phyloP scores from a whole-genome alignment of 1,284 basidiomycete species.

The Apiotrichum brassicae region DNA sequence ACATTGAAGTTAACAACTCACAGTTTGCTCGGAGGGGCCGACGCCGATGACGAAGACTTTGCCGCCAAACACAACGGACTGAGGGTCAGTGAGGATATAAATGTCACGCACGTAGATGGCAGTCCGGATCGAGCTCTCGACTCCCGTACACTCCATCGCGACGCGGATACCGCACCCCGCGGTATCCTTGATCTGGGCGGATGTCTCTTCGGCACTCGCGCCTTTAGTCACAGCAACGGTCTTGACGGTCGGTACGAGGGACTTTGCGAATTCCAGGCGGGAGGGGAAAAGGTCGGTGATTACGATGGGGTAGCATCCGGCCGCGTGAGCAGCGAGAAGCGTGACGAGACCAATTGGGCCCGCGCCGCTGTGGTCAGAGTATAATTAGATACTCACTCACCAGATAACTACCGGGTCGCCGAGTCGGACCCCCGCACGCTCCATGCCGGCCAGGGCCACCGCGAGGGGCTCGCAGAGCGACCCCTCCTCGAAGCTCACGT shows the following conservation, averaged over 20 bases:
- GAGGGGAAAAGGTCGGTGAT: constrained; percentile 52
- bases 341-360: constrained; percentile 54
- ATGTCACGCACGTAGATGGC: constrained; percentile 57
- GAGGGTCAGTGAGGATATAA: not conserved
- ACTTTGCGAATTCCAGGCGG: constrained; percentile 52
- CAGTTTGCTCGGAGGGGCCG: constrained; percentile 47
- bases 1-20: constrained; percentile 6
- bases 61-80: constrained; percentile 49
- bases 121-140: constrained; percentile 80
- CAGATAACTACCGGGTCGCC: constrained; percentile 50
- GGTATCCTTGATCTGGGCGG: constrained; percentile 36
- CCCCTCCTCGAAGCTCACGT: constrained; percentile 51
- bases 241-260: constrained; percentile 49
- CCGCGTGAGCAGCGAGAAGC: constrained; percentile 51
- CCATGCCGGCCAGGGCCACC: constrained; percentile 53
- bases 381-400: too few species aligned
- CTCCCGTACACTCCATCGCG: constrained; percentile 59
- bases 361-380: too few species aligned
- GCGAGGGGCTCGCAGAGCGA: constrained; percentile 52
- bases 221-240: constrained; percentile 44
- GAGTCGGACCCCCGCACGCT: constrained; percentile 49
- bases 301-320: constrained; percentile 53
- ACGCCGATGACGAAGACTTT: constrained; percentile 54
- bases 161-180: constrained; percentile 38
- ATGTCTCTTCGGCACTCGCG: constrained; percentile 34